Base-by-base conservation (phyloP, 2,329 filamentous ascomycete species). In the Sporothrix humicola region DNA sequence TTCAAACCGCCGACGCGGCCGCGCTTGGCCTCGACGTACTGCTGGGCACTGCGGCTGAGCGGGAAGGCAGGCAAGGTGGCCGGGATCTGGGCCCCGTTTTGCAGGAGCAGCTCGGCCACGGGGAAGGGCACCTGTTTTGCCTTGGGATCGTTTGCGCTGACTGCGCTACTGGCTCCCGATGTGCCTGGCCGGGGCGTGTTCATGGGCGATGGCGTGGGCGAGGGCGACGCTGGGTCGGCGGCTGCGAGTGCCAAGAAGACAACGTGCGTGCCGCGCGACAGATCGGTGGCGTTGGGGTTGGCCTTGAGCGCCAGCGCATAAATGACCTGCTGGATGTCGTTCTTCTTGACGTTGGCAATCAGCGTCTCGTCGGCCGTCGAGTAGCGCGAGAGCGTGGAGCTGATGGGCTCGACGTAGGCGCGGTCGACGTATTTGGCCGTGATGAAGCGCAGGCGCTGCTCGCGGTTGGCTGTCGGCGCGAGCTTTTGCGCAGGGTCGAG, bases 381-480 rank as follows among this genome's bases (percentile, higher is more conserved):
- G 80, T 93, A 96, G 46, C 92, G 89, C 2, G 93, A 95, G 59
- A 94, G 83, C 0, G 91, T 92, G 3, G 91, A 81, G 2, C 93
- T 93, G 37, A 94, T 91, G 0, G 92, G 90, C 78, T 95, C 91
- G 3, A 99, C 91, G 78, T 89, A 98, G 3, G 90, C 89, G 74
- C 91, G 88, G 48, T 98, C 94, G 69, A 93, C 92, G 80, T 99
- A 99, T 82, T 99, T 99, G 72, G 92, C 88, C 0, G 94, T 98
- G 81, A 99, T 98, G 81, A 98, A 99, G 77, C 89, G 92, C n/a
- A 98, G 85, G 26, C 96, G 90, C 81, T 97, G 93, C 81, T 99
- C 96, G 56, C 96, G 90, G 6, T 91, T 95, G 31, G 95, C 93
- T 77, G 91, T 90, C 0, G 93, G 87, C 0, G 86, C 84, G 4